phyloP scores from a whole-genome alignment of 2,329 filamentous ascomycete genomes.

The Exophiala lecanii-corni region DNA sequence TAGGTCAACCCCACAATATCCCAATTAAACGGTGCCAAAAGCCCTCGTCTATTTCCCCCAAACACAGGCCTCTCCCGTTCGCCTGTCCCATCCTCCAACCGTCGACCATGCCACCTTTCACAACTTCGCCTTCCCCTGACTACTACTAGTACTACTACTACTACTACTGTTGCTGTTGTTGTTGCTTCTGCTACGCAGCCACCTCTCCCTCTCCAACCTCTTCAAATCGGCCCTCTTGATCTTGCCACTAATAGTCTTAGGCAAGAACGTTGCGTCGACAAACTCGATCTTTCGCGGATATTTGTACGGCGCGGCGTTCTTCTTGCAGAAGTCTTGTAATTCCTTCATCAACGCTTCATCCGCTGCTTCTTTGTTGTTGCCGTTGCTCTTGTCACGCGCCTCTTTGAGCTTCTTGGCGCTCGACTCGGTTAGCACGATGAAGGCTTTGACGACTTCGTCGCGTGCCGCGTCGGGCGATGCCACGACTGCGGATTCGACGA shows the following conservation, averaged over 20 bases:
- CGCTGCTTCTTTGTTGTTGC: constrained; percentile 19
- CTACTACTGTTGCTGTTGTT: too few species aligned
- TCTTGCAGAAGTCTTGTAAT: constrained; percentile 39
- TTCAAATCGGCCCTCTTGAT: constrained; percentile 36
- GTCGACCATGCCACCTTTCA: too few species aligned
- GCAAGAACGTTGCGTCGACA: constrained; percentile 34
- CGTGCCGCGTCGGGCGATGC: constrained; percentile 35
- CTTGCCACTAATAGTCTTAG: constrained; percentile 39
- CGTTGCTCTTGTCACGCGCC: too few species aligned
- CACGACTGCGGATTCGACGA: constrained; percentile 39
- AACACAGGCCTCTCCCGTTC: too few species aligned
- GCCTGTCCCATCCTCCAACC: too few species aligned
- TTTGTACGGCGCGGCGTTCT: constrained; percentile 39
- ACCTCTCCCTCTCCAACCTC: constrained; percentile 33
- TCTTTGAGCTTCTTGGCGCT: constrained; percentile 4
- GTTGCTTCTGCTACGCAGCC: too few species aligned
- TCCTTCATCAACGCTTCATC: constrained; percentile 30
- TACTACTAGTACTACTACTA: too few species aligned
- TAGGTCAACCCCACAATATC: neutral
- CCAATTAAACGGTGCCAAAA: too few species aligned
- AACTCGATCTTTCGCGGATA: constrained; percentile 39
- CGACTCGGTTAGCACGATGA: constrained; percentile 33
- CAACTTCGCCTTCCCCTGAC: constrained; percentile 19
- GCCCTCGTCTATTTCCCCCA: too few species aligned
- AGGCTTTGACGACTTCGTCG: constrained; percentile 41